Percentiles rank a stretch among this genome's conserved stretches.
These are phyloP conservation scores for Chaetoscypha palmicola DNA, from an alignment of 2,329 filamentous ascomycete species.

Conservation along the genomic window DNA sequence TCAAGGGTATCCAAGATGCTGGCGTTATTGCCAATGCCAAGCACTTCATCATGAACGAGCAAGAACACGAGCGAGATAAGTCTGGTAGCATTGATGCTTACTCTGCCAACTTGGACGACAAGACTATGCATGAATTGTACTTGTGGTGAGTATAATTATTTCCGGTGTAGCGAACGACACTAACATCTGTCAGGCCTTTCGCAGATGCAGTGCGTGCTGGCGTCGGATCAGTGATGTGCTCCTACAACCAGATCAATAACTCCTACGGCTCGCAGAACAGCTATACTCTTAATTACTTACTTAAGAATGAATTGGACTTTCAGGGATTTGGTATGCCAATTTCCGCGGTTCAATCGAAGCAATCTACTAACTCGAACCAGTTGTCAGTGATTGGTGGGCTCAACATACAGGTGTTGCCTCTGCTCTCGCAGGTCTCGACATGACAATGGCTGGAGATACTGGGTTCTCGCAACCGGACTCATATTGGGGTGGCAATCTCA, in stretches of 20 bases:
- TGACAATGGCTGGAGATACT: conserved; percentile 81
- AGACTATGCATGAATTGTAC: conserved; percentile 54
- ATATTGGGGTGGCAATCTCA: conserved; percentile 77
- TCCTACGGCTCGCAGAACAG: conserved; percentile 75
- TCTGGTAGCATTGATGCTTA: conserved; percentile 50
- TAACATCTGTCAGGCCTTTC: conserved; percentile 38
- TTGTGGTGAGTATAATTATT: conserved; percentile 37
- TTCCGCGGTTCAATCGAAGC: not conserved
- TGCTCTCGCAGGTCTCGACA: conserved; percentile 72
- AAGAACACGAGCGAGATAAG: conserved; percentile 43
- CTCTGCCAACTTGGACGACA: conserved; percentile 58
- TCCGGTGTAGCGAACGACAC: not conserved
- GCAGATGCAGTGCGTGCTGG: conserved; percentile 57
- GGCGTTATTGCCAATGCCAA: conserved; percentile 80
- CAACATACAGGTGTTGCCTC: conserved; percentile 63
- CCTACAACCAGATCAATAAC: conserved; percentile 73
- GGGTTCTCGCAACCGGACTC: conserved; percentile 57
- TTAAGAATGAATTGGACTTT: conserved; percentile 77
- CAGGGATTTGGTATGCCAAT: conserved; percentile 53
- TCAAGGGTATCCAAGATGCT: conserved; percentile 73
- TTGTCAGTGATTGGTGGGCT: conserved; percentile 74
- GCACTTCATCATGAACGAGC: conserved; percentile 64
- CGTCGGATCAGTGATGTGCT: conserved; percentile 70
- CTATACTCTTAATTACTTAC: conserved; percentile 63
- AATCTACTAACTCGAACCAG: conserved; percentile 26